Evolutionary conservation across 306 rosid species (phyloP).

Genomic region (Prunus kanzakura): DNA sequence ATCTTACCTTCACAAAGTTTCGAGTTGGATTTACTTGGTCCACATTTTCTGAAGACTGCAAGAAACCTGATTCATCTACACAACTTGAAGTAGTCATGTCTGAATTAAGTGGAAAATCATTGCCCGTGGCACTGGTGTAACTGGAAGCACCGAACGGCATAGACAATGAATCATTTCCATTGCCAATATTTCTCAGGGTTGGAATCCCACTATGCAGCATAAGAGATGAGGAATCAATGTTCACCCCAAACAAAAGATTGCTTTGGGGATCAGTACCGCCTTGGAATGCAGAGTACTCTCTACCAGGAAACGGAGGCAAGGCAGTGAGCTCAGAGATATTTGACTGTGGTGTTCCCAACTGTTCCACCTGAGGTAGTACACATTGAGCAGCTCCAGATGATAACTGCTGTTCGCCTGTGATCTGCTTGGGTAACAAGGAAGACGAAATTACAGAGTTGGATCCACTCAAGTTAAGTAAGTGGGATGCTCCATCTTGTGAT

Average conservation of each 20-base stretch:
- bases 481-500: constrained; percentile 73
- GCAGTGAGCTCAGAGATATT: constrained; percentile 49
- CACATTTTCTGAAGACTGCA: constrained; percentile 57
- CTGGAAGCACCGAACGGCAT: constrained; percentile 60
- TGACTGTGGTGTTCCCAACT: constrained; percentile 42
- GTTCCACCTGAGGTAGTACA: constrained; percentile 60
- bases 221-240: constrained; percentile 77
- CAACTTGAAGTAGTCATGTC: constrained; percentile 54
- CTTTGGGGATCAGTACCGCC: constrained; percentile 70
- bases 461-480: constrained; percentile 55
- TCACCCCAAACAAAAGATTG: constrained; percentile 80
- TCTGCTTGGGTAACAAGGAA: constrained; percentile 66
- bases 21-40: constrained; percentile 58
- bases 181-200: constrained; percentile 49
- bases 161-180: constrained; percentile 43
- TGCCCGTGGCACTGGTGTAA: constrained; percentile 50
- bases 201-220: constrained; percentile 67
- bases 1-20: constrained; percentile 78
- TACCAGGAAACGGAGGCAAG: constrained; percentile 89
- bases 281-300: constrained; percentile 69
- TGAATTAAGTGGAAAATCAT: constrained; percentile 54
- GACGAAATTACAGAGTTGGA: constrained; percentile 54
- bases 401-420: constrained; percentile 62
- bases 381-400: constrained; percentile 59
- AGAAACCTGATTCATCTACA: constrained; percentile 66